Percentiles rank a stretch among this genome's conserved stretches.
Conservation (phyloP, 2,329 filamentous ascomycete species). For the Pyrenophora tritici-repentis region DNA sequence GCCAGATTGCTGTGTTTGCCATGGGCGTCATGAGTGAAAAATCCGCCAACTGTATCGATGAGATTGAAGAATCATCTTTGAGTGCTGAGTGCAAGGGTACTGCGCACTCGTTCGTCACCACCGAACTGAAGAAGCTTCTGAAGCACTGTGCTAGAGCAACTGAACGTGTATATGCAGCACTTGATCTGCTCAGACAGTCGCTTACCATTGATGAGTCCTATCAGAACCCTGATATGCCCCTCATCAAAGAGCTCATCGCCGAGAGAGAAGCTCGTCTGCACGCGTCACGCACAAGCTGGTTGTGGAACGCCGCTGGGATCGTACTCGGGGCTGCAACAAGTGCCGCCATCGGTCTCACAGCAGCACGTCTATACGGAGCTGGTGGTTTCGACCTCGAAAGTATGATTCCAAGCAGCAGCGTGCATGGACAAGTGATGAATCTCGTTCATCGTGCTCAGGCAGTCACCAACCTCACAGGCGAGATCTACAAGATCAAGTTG, state of each 20-base stretch:
- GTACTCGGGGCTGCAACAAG: not conserved
- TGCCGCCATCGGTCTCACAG: not conserved
- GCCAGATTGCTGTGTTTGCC: conserved; percentile 15
- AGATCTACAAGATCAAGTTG: conserved; percentile 14
- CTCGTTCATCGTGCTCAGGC: conserved; percentile 15
- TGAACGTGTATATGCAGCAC: conserved; percentile 17
- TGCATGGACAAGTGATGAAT: conserved; percentile 7
- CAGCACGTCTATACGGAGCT: not conserved
- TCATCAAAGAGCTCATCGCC: not conserved
- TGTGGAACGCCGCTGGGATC: not conserved
- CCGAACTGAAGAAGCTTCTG: conserved; percentile 21
- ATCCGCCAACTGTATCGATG: conserved; percentile 13
- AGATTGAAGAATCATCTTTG: conserved; percentile 11
- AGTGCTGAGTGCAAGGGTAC: conserved; percentile 6
- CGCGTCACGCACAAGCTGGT: not conserved
- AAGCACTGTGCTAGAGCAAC: conserved; percentile 21
- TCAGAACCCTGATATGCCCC: not conserved
- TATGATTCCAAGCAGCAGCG: not conserved
- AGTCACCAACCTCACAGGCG: conserved; percentile 14
- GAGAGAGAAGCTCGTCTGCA: conserved; percentile 1
- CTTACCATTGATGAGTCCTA: not conserved
- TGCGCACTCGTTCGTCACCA: conserved; percentile 10
- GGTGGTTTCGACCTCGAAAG: not conserved
- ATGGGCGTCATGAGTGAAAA: conserved; percentile 21
- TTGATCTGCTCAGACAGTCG: conserved; percentile 16